A percentile compares a stretch with the other conserved stretches of the same genome.
Conservation (phyloP, 305 asterid species). For the Solanum hybrid region DNA sequence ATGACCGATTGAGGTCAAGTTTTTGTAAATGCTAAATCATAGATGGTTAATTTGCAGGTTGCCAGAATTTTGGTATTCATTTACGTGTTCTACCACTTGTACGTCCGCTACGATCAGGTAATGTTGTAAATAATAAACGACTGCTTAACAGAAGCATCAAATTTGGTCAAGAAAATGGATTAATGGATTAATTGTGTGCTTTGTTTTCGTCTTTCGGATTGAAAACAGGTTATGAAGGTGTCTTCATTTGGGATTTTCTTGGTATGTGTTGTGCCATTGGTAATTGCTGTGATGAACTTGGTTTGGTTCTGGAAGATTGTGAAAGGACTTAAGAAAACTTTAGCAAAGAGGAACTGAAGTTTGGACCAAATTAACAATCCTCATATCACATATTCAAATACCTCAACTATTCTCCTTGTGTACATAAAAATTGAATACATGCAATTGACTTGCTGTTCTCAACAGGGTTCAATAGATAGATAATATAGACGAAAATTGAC, state of each 20-base stretch:
- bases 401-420: not conserved
- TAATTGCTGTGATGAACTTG: constrained; percentile 56
- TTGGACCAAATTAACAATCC: not conserved
- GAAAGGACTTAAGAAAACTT: constrained; percentile 55
- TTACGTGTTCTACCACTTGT: constrained; percentile 53
- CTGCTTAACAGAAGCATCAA: not conserved
- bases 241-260: constrained; percentile 32
- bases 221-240: constrained; percentile 52
- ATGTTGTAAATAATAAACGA: not conserved
- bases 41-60: constrained; percentile 37
- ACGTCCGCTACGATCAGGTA: constrained; percentile 52
- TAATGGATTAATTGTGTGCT: not conserved
- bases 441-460: not conserved
- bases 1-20: not conserved
- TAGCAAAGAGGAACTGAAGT: constrained; percentile 43
- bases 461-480: not conserved
- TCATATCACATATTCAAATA: not conserved
- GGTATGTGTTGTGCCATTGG: constrained; percentile 32
- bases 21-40: not conserved
- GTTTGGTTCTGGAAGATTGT: constrained; percentile 73
- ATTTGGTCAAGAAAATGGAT: not conserved
- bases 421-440: not conserved
- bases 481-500: not conserved
- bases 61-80: constrained; percentile 66
- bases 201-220: not conserved